These are phyloP conservation scores for Fennellomyces sp. DNA, from an alignment of 371 early-diverging fungal genomes.

Conservation along the genomic window DNA sequence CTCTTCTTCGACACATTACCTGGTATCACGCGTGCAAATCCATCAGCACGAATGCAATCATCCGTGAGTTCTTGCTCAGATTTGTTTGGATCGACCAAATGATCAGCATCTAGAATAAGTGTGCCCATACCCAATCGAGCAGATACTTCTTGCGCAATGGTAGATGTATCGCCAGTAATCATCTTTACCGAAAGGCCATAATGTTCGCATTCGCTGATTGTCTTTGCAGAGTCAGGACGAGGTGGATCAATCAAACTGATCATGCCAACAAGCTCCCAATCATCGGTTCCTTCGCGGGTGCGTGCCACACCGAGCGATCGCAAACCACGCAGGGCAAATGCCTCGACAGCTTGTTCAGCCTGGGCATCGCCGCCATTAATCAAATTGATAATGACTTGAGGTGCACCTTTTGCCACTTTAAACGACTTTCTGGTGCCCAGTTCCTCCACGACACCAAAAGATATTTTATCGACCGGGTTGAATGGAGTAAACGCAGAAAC, in stretches of 20 bases:
- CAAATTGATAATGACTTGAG: constrained; percentile 86
- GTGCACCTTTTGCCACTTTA: constrained; percentile 94
- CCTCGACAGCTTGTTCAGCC: constrained; percentile 77
- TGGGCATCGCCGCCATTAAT: constrained; percentile 75
- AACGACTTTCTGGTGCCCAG: constrained; percentile 64
- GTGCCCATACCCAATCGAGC: constrained; percentile 69
- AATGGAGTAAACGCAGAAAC: constrained; percentile 88
- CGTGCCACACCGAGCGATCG: constrained; percentile 89
- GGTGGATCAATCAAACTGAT: constrained; percentile 90
- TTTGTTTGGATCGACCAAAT: constrained; percentile 67
- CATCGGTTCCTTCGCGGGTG: constrained; percentile 67
- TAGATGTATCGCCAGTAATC: constrained; percentile 84
- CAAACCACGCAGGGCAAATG: constrained; percentile 81
- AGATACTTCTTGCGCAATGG: constrained; percentile 84
- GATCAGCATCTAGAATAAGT: constrained; percentile 70
- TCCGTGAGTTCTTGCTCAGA: constrained; percentile 55
- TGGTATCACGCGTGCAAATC: constrained; percentile 78
- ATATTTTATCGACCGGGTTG: constrained; percentile 90
- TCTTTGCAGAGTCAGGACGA: constrained; percentile 68
- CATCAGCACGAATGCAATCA: constrained; percentile 69
- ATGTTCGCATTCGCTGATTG: constrained; percentile 65
- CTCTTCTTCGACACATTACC: constrained; percentile 14
- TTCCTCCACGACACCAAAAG: constrained; percentile 84
- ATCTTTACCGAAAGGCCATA: constrained; percentile 79
- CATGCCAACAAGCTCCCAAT: constrained; percentile 72